Evolutionary conservation across 2,329 filamentous ascomycete genomes (phyloP).

Genomic region (Ophiostoma tasmaniense): DNA sequence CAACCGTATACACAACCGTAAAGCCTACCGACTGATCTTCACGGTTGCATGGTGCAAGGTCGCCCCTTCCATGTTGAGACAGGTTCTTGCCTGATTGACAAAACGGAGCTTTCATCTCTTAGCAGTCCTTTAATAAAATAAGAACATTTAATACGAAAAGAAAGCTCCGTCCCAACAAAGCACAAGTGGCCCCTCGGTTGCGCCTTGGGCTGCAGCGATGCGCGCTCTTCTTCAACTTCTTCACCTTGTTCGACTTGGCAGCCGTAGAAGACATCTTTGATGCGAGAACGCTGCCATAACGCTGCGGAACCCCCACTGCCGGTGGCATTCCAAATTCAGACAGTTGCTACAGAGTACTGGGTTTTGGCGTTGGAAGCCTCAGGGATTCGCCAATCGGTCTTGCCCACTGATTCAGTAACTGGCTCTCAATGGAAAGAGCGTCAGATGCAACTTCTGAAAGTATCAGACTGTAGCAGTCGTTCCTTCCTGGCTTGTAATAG

Average conservation of each 20-base stretch:
- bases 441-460: background rate
- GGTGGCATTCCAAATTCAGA: background rate
- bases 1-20: background rate
- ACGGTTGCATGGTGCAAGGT: background rate
- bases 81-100: background rate
- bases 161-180: slow-evolving; percentile 11
- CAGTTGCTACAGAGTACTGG: background rate
- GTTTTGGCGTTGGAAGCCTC: background rate
- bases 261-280: background rate
- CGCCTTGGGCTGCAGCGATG: background rate
- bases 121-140: background rate
- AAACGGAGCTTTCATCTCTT: background rate
- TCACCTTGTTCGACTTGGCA: slow-evolving; percentile 5
- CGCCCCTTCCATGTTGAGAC: slow-evolving; percentile 7
- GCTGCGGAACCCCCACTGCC: background rate
- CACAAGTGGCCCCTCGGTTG: background rate
- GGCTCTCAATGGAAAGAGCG: background rate
- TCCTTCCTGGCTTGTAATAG: background rate
- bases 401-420: background rate
- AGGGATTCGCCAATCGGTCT: background rate
- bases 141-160: background rate
- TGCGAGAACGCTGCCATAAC: background rate
- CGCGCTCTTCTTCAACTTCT: background rate
- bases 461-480: background rate
- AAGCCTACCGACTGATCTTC: background rate